Percentiles rank a stretch among this genome's conserved stretches.
Evolutionary conservation across 768 basidiomycete genomes (phyloP).

Genomic region (Lactarius trivialis): DNA sequence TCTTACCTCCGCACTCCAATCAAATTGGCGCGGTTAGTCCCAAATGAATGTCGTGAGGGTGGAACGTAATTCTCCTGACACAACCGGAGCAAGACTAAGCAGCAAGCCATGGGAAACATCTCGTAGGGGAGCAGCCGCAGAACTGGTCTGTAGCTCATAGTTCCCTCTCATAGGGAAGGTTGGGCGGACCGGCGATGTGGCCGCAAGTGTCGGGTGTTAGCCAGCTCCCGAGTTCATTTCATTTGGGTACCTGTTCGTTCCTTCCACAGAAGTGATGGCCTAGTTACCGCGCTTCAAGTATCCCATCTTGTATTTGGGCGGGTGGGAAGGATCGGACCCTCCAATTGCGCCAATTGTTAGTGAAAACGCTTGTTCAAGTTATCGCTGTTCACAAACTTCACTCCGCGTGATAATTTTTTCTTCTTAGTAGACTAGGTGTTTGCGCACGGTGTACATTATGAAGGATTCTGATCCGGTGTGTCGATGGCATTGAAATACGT

Average conservation of each 20-base stretch:
- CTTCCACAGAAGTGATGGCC: background rate
- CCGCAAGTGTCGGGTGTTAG: background rate
- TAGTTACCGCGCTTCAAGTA: background rate
- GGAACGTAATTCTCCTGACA: background rate
- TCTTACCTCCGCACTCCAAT: background rate
- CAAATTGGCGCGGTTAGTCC: background rate
- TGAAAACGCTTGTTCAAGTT: background rate
- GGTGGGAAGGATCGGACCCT: background rate
- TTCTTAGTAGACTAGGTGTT: background rate
- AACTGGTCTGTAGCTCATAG: background rate
- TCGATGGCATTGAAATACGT: background rate
- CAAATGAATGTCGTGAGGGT: background rate
- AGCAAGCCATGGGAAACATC: background rate
- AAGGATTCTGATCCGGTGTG: background rate
- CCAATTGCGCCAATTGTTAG: background rate
- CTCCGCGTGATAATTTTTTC: background rate
- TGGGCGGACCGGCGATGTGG: background rate
- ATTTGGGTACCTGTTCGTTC: background rate
- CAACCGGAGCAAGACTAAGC: background rate
- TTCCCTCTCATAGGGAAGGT: background rate
- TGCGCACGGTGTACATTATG: background rate
- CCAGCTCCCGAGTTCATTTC: background rate
- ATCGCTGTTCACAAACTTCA: background rate
- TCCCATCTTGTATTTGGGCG: background rate
- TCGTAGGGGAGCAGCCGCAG: background rate